Base-by-base conservation (phyloP, 345 rosid species). In the Melaleuca quinquenervia region DNA sequence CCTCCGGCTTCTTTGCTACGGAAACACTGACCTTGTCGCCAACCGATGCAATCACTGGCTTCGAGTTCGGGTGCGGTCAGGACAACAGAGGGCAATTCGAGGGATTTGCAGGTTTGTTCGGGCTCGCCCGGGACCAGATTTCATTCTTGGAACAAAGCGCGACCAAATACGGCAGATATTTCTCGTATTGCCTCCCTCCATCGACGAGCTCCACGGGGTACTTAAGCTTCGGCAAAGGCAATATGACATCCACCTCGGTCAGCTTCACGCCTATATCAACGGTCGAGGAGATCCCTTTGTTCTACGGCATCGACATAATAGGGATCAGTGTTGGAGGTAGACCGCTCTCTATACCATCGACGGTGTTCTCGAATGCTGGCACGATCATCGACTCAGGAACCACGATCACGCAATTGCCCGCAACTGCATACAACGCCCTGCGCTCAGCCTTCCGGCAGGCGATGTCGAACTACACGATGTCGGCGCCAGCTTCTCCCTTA, bases 171-270 rank as follows among this genome's bases (percentile, higher is more conserved):
- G 49, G 11, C 0, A 12, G 41, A 24, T 12, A 22, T 12, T 91
- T 89, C 85, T 87, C 88, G 13, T 88, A 89, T 82, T 89, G 92
- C 87, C 88, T 91, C 29, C 87, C 91, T 7, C 51, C 87, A 24
- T 26, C 75, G 7, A 56, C 50, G 50, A 84, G 80, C 56, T 80
- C 86, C 5, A 7, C 36, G 14, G 89, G 91, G 8, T 85, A 60
- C 44, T 32, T 90, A 11, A 52, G 14, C 8, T 85, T 90, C 12
- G 90, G 91, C 7, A 8, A 32, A 5, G 21, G 11, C 15, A 41
- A 54, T 5, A 51, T 26, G 18, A 54, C 36, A 27, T 54, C 58
- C 60, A 32, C 64, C 16, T 41, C 75, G 11, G 41, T 7, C 85
- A 36, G 22, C 41, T 51, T 44, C 76, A 84, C 53, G n/a, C 84